Percentiles rank a stretch among this genome's conserved stretches.
phyloP scores from a whole-genome alignment of 208 protist species.

The Jaenimonas drosophilae region DNA sequence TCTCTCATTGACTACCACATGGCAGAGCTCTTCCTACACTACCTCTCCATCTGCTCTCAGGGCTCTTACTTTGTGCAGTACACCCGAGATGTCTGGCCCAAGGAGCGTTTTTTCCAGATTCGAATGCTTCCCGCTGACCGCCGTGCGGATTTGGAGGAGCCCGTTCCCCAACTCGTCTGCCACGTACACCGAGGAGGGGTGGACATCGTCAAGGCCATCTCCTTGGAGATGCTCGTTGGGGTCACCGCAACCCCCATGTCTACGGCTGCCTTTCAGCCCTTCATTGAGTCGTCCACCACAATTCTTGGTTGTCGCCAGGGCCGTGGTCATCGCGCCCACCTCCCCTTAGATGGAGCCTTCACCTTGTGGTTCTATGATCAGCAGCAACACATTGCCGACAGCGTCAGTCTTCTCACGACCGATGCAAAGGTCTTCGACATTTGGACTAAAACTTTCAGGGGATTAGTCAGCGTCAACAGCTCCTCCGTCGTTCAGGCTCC shows the following conservation, averaged over 20 bases:
- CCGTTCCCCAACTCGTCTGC: slow-evolving; percentile 42
- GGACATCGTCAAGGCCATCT: slow-evolving; percentile 36
- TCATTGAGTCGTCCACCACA: slow-evolving; percentile 21
- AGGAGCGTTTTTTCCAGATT: slow-evolving; percentile 67
- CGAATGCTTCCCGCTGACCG: slow-evolving; percentile 46
- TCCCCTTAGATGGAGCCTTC: slow-evolving; percentile 52
- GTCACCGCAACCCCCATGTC: slow-evolving; percentile 30
- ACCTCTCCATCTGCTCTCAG: slow-evolving; percentile 40
- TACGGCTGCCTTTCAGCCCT: slow-evolving; percentile 39
- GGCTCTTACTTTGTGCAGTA: slow-evolving; percentile 78
- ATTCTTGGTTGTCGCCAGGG: slow-evolving; percentile 56
- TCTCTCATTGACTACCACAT: slow-evolving; percentile 81
- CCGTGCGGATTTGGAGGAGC: slow-evolving; percentile 8
- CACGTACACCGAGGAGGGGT: slow-evolving; percentile 45
- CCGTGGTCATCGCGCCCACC: slow-evolving; percentile 33
- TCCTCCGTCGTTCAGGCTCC: slow-evolving; percentile 53
- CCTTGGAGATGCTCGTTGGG: slow-evolving; percentile 53
- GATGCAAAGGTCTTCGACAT: slow-evolving; percentile 58
- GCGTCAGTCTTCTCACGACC: slow-evolving; percentile 59
- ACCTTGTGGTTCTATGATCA: slow-evolving; percentile 65
- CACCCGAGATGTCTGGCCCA: slow-evolving; percentile 26
- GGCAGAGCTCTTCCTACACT: slow-evolving; percentile 64
- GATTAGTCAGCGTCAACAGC: slow-evolving; percentile 75
- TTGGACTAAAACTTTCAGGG: slow-evolving; percentile 65
- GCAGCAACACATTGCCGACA: slow-evolving; percentile 11